Evolutionary conservation across 2,329 filamentous ascomycete genomes (phyloP), one percentile per base, ranked within the genome.

Genomic region (Canariomyces notabilis): DNA sequence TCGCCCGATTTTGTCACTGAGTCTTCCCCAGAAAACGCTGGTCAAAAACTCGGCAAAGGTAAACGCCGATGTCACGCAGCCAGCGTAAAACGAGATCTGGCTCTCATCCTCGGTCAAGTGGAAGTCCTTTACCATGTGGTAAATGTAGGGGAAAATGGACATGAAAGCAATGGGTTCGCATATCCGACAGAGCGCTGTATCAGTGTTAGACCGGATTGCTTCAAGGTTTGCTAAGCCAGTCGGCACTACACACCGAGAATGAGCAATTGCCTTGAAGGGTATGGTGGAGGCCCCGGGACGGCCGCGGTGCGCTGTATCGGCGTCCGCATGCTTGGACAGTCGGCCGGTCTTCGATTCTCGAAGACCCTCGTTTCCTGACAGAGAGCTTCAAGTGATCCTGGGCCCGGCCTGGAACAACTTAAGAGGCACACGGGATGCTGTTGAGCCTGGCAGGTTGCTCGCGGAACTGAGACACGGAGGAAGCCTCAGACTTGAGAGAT

Each of bases 81-180:
- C 91, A 20, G 89, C 89, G 66, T 95, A 97, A 46, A 96, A 80
- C 12, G 90, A 87, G 57, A 96, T 94, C 63, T 86, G 82, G 59
- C 77, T 82, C 53, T 85, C 74, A 62, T 89, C 82, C 37, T 87
- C 75, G 52, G 89, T 87, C 63, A 95, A 83, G 60, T 87, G 75
- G 68, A 97, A 97, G 51, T 89, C 89, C 60, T 89, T 77, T 58
- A 97, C 85, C 93, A 98, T 97, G 73, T 87, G 91, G 72, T 95
- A 97, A 58, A 95, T 89, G 67, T 97, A 98, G 1, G 93, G 93
- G 64, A 98, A 97, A 58, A 97, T 96, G 44, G 90, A 96, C 89
- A 96, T 97, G 75, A 98, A 97, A 5, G 93, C 93, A 66, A 98
- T 97, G 42, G 93, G 93, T 66, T 98, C 93, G 74, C 89, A 96